Conservation (phyloP, 106 monocot genomes). For the Phalaenopsis aphrodite region DNA sequence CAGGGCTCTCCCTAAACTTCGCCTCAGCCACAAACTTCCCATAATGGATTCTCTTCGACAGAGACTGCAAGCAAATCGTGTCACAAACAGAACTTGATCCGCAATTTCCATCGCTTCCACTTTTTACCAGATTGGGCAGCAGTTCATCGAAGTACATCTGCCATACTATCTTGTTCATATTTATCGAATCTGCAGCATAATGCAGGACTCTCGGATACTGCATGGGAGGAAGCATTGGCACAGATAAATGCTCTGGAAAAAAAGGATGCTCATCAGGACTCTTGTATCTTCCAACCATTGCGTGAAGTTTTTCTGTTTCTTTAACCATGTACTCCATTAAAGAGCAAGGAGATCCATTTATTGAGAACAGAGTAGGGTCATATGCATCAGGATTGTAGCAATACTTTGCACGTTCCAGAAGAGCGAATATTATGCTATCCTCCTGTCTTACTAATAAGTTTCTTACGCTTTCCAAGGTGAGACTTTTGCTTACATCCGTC, state of each 20-base stretch:
- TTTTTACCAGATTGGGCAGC: constrained; percentile 50
- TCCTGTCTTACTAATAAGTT: constrained; percentile 83
- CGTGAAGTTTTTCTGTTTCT: constrained; percentile 92
- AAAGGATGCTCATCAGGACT: constrained; percentile 98
- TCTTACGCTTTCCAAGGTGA: constrained; percentile 74
- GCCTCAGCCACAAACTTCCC: constrained; percentile 98
- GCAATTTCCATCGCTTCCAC: constrained; percentile 62
- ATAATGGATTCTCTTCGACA: constrained; percentile 94
- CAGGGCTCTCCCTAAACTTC: constrained; percentile 71
- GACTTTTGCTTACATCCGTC: constrained; percentile 62
- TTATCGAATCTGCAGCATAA: constrained; percentile 65
- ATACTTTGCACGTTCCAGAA: constrained; percentile 83
- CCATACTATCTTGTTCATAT: constrained; percentile 76
- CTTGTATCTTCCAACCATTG: constrained; percentile 85
- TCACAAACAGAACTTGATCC: constrained; percentile 80
- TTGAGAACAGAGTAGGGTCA: constrained; percentile 43
- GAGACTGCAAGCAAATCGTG: constrained; percentile 75
- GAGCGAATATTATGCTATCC: constrained; percentile 89
- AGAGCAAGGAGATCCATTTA: constrained; percentile 68
- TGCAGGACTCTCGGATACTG: constrained; percentile 84
- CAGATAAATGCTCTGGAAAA: constrained; percentile 72
- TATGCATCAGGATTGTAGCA: constrained; percentile 75
- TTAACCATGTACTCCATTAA: constrained; percentile 83
- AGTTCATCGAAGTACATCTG: constrained; percentile 61
- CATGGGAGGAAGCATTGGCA: constrained; percentile 72